These are phyloP conservation scores for Sicyos edulis DNA, from an alignment of 306 rosid species.

Conservation along the genomic window DNA sequence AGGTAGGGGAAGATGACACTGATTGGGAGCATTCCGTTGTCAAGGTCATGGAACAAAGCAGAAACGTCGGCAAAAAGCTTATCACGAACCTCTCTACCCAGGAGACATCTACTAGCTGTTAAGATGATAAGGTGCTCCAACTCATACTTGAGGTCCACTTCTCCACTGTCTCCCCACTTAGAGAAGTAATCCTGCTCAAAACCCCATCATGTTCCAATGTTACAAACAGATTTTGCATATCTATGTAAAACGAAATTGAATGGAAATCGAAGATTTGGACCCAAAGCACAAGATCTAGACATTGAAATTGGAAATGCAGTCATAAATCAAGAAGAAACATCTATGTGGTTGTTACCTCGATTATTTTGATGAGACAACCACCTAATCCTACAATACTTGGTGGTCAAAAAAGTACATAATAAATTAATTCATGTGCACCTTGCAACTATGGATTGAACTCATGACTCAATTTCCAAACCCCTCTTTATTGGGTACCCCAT, in stretches of 20 bases:
- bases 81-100: slow-evolving; percentile 93
- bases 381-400: too few relatives aligned
- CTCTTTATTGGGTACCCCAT: too few relatives aligned
- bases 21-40: slow-evolving; percentile 70
- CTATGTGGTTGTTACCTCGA: not conserved
- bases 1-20: slow-evolving; percentile 89
- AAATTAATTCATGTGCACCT: too few relatives aligned
- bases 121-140: slow-evolving; percentile 88
- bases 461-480: too few relatives aligned
- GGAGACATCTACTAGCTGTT: slow-evolving; percentile 91
- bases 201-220: not conserved
- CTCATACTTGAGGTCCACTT: slow-evolving; percentile 90
- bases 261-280: not conserved
- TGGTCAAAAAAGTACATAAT: too few relatives aligned
- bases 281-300: not conserved
- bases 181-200: slow-evolving; percentile 80
- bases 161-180: slow-evolving; percentile 92
- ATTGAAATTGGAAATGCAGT: not conserved
- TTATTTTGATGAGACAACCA: too few relatives aligned
- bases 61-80: slow-evolving; percentile 91
- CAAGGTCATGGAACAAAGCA: slow-evolving; percentile 94
- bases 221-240: not conserved
- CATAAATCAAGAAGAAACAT: not conserved
- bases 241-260: not conserved
- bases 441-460: too few relatives aligned